Conservation (phyloP, 768 basidiomycete genomes). For the Coprinellus micaceus region DNA sequence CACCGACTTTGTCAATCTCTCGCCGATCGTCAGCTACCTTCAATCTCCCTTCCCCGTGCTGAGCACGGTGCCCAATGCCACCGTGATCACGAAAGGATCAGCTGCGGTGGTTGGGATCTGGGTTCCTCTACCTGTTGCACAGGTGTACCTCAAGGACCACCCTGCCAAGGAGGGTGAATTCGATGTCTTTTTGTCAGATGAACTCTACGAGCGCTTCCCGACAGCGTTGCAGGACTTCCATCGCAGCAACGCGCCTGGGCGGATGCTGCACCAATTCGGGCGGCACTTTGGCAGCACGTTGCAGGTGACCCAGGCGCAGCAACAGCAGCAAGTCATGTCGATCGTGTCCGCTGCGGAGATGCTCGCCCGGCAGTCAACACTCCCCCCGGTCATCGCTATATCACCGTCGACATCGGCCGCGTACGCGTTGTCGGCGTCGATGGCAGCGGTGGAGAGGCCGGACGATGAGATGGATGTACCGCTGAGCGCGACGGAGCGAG, state of each 20-base stretch:
- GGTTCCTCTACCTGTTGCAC: slow-evolving; percentile 62
- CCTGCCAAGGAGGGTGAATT: slow-evolving; percentile 33
- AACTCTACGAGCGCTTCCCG: slow-evolving; percentile 61
- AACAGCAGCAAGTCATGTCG: neutral
- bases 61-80: slow-evolving; percentile 43
- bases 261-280: slow-evolving; percentile 59
- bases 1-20: slow-evolving; percentile 74
- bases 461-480: slow-evolving; percentile 40
- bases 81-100: slow-evolving; percentile 50
- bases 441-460: slow-evolving; percentile 14
- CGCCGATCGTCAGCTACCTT: slow-evolving; percentile 41
- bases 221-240: slow-evolving; percentile 57
- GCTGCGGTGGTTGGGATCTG: slow-evolving; percentile 58
- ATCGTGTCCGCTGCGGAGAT: slow-evolving; percentile 7
- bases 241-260: slow-evolving; percentile 41
- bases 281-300: slow-evolving; percentile 55
- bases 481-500: slow-evolving; percentile 65
- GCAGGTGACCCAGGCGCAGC: slow-evolving; percentile 25
- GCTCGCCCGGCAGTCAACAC: slow-evolving; percentile 5
- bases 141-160: slow-evolving; percentile 48
- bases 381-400: neutral
- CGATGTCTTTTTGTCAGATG: slow-evolving; percentile 58
- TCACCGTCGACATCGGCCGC: slow-evolving; percentile 6
- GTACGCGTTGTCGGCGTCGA: neutral
- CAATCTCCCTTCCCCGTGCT: slow-evolving; percentile 23